Conservation (phyloP, 768 basidiomycete species). For the Lentinula detonsa region DNA sequence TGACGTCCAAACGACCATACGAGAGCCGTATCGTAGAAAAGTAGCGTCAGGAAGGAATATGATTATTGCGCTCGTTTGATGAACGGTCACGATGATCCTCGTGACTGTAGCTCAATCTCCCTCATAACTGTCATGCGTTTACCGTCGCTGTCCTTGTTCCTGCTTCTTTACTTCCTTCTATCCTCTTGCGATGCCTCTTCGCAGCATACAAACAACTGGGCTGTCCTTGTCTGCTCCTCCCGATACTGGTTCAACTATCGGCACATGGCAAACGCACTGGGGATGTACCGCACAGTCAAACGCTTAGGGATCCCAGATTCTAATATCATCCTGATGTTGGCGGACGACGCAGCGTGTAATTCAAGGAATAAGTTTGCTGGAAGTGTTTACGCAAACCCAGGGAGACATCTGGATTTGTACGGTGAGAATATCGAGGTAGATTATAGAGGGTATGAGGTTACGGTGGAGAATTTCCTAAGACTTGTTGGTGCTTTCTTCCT, state of each 20-base stretch:
- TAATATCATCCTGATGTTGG: slow-evolving; percentile 98
- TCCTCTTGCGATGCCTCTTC: slow-evolving; percentile 15
- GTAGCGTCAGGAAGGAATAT: no score
- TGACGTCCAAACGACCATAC: no score
- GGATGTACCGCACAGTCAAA: slow-evolving; percentile 99
- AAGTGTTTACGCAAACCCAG: slow-evolving; percentile 86
- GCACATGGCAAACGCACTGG: slow-evolving; percentile 97
- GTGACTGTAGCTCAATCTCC: no score
- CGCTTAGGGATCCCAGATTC: slow-evolving; percentile 97
- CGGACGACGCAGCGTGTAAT: slow-evolving; percentile 95
- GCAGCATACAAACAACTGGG: slow-evolving; percentile 96
- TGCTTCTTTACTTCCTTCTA: not conserved
- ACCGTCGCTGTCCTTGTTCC: not conserved
- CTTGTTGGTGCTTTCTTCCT: slow-evolving; percentile 42
- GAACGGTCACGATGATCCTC: no score
- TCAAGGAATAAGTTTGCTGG: slow-evolving; percentile 87
- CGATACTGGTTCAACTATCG: slow-evolving; percentile 99
- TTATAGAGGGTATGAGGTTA: slow-evolving; percentile 97
- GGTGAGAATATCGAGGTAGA: slow-evolving; percentile 98
- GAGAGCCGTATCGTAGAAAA: no score
- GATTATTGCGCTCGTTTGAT: no score
- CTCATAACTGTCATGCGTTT: not conserved
- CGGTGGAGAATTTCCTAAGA: slow-evolving; percentile 92
- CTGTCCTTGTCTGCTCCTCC: slow-evolving; percentile 91
- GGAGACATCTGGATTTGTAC: slow-evolving; percentile 80